These are phyloP conservation scores for Salix caprea DNA, from an alignment of 345 rosid genomes.

Conservation along the genomic window DNA sequence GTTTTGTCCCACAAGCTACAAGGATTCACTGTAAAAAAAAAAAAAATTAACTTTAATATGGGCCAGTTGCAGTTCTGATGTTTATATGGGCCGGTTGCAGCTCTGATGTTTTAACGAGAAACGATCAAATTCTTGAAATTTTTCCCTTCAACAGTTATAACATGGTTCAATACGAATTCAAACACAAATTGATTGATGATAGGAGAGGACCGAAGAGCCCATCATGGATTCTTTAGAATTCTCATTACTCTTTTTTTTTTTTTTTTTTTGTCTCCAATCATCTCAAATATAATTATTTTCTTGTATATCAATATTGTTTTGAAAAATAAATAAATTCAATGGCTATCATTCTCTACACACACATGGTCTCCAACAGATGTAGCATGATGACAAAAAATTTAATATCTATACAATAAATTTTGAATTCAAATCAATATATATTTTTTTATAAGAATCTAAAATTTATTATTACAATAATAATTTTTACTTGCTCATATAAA, in stretches of 20 bases:
- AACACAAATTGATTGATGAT: background rate
- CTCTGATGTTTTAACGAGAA: background rate
- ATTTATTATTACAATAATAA: fast-evolving
- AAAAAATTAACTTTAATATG: too few relatives aligned
- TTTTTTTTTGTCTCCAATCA: background rate
- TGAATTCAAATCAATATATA: fast-evolving
- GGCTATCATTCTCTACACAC: too few relatives aligned
- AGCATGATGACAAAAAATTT: too few relatives aligned
- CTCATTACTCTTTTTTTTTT: background rate
- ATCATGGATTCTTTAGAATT: too few relatives aligned
- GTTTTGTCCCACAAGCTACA: too few relatives aligned
- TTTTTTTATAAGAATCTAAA: too few relatives aligned
- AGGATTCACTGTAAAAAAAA: too few relatives aligned
- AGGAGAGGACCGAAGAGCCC: background rate
- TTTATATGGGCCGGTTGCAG: too few relatives aligned
- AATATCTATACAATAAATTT: fast-evolving
- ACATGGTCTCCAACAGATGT: fast-evolving
- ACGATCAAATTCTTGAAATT: background rate
- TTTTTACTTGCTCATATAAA: fast-evolving
- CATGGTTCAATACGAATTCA: background rate
- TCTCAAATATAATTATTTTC: background rate
- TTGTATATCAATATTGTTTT: background rate
- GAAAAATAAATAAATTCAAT: background rate
- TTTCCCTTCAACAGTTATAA: background rate
- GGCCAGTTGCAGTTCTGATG: too few relatives aligned